Percentiles rank a stretch among this genome's conserved stretches.
These are phyloP conservation scores for Saussurea involucrata DNA, from an alignment of 129 eudicot species.

Conservation along the genomic window DNA sequence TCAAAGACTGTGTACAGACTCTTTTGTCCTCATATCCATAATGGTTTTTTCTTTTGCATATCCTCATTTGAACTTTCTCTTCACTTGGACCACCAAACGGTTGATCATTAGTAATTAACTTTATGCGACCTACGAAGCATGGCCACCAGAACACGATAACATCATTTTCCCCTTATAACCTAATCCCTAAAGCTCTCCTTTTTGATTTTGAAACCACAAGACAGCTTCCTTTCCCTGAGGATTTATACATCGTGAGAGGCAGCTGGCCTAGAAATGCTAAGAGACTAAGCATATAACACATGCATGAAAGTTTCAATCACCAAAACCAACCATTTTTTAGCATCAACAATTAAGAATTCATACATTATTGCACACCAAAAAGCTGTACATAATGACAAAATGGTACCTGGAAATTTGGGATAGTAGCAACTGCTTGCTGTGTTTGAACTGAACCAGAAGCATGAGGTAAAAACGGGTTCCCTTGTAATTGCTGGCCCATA, in stretches of 20 bases:
- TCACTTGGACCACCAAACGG: neutral
- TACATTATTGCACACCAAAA: neutral
- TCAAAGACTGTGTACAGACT: neutral
- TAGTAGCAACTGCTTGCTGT: constrained; percentile 23
- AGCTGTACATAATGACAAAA: neutral
- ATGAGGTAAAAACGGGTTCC: constrained; percentile 25
- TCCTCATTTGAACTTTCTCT: neutral
- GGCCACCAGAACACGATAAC: neutral
- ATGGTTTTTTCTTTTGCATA: neutral
- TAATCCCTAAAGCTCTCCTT: neutral
- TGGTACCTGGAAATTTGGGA: constrained; percentile 45
- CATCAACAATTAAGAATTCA: neutral
- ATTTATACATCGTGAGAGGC: neutral
- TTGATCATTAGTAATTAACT: neutral
- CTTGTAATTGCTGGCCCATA: constrained; percentile 35
- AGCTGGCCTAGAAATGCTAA: neutral
- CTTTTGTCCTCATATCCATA: neutral
- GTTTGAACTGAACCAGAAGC: constrained; percentile 31
- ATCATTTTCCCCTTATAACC: neutral
- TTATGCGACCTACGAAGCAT: neutral
- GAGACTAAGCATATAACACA: neutral
- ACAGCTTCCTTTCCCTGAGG: neutral
- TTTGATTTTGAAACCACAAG: neutral
- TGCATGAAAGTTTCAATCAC: neutral
- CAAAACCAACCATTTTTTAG: neutral